Evolutionary conservation across 1,139 yeast genomes (phyloP), one percentile per base, ranked within the genome.

Genomic region (Kluyveromyces sp.): DNA sequence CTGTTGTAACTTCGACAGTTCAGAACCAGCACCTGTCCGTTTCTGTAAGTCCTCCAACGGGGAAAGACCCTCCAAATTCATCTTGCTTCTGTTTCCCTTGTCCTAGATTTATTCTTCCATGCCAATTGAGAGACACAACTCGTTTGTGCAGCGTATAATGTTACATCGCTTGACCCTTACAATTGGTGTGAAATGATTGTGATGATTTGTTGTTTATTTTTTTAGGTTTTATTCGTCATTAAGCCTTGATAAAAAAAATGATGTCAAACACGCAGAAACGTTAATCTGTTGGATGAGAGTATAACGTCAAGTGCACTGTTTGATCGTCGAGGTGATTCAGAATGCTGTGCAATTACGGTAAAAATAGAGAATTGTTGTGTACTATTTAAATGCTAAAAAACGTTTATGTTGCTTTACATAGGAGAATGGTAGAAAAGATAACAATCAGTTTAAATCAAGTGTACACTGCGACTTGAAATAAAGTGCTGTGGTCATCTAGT

Each of bases 31-130:
- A 8, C 31, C 41, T n/a, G 41, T 38, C 15, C 36, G 18, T 13
- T 22, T 25, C n/a, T 35, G 39, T 12, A 35, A 18, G 15, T 18
- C 31, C 4, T 35, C 39, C 18, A 35, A 26, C 31, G 39, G 39
- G 4, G 39, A 35, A 15, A 25, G 15, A n/a, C 13, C 11, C 19
- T 25, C 31, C 11, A 22, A n/a, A 20, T 18, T 35, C 39, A 35
- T 35, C 30, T 9, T 22, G 26, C 6, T 6, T 6, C 6, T 22
- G 8, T 22, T 22, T 22, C 26, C 26, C 26, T 22, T 22, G 26
- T 6, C 9, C 26, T 22, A 22, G 26, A 22, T 22, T 9, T 22
- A 6, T 22, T 6, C 6, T 22, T 22, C 26, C 26, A 22, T 22
- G 9, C 9, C 26, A 22, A 22, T 22, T 22, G 26, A 22, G 26